phyloP scores from a whole-genome alignment of 2,329 filamentous ascomycete genomes.

The Exophiala sp. region DNA sequence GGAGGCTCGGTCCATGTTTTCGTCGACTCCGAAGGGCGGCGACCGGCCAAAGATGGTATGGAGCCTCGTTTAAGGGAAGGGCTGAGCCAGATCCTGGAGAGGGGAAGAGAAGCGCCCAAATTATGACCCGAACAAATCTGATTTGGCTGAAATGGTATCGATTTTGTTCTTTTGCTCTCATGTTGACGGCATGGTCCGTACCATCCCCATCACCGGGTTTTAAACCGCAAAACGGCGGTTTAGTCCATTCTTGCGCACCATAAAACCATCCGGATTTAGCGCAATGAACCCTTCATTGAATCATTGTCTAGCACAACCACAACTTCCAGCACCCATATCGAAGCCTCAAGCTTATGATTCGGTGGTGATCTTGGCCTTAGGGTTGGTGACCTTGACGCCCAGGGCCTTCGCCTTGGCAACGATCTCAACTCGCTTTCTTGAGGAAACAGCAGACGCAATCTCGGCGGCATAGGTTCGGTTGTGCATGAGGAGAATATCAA shows the following conservation, averaged over 20 bases:
- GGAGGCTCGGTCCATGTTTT: constrained; percentile 85
- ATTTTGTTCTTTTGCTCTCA: constrained; percentile 13
- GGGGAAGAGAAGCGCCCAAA: constrained; percentile 3
- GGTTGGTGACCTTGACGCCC: constrained; percentile 99
- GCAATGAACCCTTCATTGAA: constrained; percentile 7
- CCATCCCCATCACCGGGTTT: constrained; percentile 3
- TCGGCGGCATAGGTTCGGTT: constrained; percentile 98
- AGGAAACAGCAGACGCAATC: constrained; percentile 97
- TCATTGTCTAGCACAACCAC: constrained; percentile 5
- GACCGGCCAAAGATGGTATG: constrained; percentile 63
- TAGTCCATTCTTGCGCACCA: constrained; percentile 5
- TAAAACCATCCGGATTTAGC: constrained; percentile 8
- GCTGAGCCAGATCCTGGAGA: constrained; percentile 4
- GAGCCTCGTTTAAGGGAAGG: constrained; percentile 30
- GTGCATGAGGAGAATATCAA: constrained; percentile 99
- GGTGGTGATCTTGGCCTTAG: constrained; percentile 97
- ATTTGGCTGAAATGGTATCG: constrained; percentile 15
- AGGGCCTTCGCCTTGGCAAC: constrained; percentile 95
- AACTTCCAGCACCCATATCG: constrained; percentile 23
- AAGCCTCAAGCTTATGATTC: constrained; percentile 58
- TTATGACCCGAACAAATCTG: background rate
- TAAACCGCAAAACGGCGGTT: constrained; percentile 3
- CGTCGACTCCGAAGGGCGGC: constrained; percentile 63
- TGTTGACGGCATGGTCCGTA: constrained; percentile 9
- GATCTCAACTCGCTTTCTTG: constrained; percentile 98